A percentile compares a stretch with the other conserved stretches of the same genome.
phyloP scores from a whole-genome alignment of 129 eudicot species.

The Ambrosia artemisiifolia region DNA sequence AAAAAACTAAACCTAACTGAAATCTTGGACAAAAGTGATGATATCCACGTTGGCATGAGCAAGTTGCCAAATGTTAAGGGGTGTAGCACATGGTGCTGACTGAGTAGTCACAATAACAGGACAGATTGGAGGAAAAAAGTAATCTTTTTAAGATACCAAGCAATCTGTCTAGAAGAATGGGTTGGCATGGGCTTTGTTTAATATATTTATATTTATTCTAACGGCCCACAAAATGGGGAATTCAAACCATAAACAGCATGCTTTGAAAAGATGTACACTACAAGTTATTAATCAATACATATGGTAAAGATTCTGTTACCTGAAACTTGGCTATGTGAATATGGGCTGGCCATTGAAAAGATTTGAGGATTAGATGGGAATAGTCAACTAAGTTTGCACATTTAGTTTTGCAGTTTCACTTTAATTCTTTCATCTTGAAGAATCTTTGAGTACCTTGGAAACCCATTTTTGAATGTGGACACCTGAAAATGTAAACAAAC shows the following conservation, averaged over 20 bases:
- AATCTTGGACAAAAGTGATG: constrained; percentile 43
- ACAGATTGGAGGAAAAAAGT: constrained; percentile 31
- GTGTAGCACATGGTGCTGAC: constrained; percentile 40
- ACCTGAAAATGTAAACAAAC: constrained; percentile 41
- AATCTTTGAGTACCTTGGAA: constrained; percentile 67
- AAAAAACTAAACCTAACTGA: constrained; percentile 30
- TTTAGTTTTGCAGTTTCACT: constrained; percentile 45
- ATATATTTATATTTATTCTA: neutral
- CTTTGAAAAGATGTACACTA: constrained; percentile 18
- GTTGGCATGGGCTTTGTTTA: constrained; percentile 35
- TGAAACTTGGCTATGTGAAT: constrained; percentile 45
- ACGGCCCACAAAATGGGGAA: constrained; percentile 20
- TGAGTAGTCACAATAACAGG: constrained; percentile 25
- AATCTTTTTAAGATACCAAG: constrained; percentile 31
- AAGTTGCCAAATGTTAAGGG: constrained; percentile 30
- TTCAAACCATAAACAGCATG: constrained; percentile 15
- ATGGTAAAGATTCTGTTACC: constrained; percentile 45
- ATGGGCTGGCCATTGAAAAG: constrained; percentile 47
- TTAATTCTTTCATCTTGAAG: constrained; percentile 68
- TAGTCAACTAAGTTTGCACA: constrained; percentile 10
- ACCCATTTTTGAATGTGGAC: constrained; percentile 75
- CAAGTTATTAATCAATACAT: constrained; percentile 1
- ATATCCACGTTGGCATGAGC: constrained; percentile 34
- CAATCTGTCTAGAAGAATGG: constrained; percentile 36
- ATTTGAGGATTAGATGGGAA: constrained; percentile 31